Conservation (phyloP, 495 filamentous ascomycete genomes). For the Cercophora samala region DNA sequence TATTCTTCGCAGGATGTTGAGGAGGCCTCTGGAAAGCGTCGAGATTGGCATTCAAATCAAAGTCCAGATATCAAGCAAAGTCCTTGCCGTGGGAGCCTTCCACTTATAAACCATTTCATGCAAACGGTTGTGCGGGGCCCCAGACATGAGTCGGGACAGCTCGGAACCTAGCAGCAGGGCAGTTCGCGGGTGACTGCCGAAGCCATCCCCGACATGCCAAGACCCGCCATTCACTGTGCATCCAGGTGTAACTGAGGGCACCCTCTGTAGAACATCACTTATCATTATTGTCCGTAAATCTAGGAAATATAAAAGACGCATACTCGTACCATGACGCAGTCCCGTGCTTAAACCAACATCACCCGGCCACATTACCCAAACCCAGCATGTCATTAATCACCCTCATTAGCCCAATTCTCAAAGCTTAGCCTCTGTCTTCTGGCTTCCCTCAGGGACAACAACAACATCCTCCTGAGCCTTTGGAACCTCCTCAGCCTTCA, state of each 20-base stretch:
- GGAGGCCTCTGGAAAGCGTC: neutral
- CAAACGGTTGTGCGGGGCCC: neutral
- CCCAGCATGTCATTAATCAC: too few relatives aligned
- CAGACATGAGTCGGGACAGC: neutral
- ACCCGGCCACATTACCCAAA: too few relatives aligned
- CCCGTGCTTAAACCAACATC: too few relatives aligned
- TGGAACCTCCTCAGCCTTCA: slow-evolving; percentile 16
- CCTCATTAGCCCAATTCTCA: neutral
- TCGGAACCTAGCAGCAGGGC: neutral
- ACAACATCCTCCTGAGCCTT: neutral
- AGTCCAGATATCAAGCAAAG: neutral
- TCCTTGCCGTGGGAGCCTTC: neutral
- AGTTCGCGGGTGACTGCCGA: neutral
- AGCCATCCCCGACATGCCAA: neutral
- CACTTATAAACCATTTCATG: neutral
- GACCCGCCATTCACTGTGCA: neutral
- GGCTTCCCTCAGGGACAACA: neutral
- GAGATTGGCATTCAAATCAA: neutral
- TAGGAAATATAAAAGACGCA: neutral
- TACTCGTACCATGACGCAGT: too few relatives aligned
- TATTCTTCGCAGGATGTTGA: neutral
- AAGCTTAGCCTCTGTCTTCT: slow-evolving; percentile 1
- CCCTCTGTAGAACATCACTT: neutral
- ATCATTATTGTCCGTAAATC: neutral
- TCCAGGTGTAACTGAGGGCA: neutral